Evolutionary conservation across 1,284 basidiomycete genomes (phyloP), one percentile per base, ranked within the genome.

Genomic region (Papiliotrema nemorosa): DNA sequence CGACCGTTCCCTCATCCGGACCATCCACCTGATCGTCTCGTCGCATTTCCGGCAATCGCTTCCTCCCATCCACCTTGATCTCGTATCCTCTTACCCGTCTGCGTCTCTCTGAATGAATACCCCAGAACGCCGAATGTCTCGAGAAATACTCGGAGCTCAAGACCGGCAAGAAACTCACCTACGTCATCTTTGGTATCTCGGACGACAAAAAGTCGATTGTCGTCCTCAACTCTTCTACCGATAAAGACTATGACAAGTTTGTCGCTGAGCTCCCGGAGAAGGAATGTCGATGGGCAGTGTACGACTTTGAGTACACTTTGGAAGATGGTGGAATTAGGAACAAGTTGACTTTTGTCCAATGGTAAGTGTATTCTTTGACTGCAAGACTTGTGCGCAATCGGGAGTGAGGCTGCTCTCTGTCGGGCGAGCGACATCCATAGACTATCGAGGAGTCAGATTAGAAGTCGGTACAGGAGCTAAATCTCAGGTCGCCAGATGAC

Each of bases 251-350:
- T 75, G 87, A 93, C 3, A 78, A 81, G 1, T 97, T 98, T 73
- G 48, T 92, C 52, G 69, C 49, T 0, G 82, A 87, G 65, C 80
- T 98, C 42, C 91, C 92, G 1, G 81, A 84, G 69, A 61, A 64
- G 20, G 83, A 89, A 66, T 90, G 87, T 72, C 80, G 87, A 75
- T 98, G 87, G 84, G 93, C 87, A 27, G 82, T 97, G 41, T 97
- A 92, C 75, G 93, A 97, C 76, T 87, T 94, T 58, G 85, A 90
- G 70, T 97, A 81, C 69, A 82, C 88, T 78, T 82, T 82, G 73
- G 84, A 84, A 57, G 88, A 79, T 18, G 89, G 80, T 45, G 88
- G 88, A 54, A 86, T 82, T 77, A 82, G 93, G 74, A 94, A 88
- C 82, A 97, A 97, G 81, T 81, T 97, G 62, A 78, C 80, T 66